Percentiles rank a stretch among this genome's conserved stretches.
phyloP scores from a whole-genome alignment of 805 yeast species.

The Cyberlindnera sargentensis region DNA sequence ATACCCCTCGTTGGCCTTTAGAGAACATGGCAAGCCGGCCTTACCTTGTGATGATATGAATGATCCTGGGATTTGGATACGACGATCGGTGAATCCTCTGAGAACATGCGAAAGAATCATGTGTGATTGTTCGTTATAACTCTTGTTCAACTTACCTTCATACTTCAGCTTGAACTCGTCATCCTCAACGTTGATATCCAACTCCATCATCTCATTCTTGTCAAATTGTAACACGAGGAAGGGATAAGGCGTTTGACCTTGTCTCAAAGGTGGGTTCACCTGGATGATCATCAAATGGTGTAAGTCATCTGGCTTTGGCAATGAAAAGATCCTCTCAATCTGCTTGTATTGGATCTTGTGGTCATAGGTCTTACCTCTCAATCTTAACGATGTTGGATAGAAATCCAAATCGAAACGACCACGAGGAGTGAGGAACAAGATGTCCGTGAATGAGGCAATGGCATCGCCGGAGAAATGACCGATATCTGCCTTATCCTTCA shows the following conservation, averaged over 20 bases:
- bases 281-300: conserved; percentile 85
- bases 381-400: conserved; percentile 78
- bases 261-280: conserved; percentile 94
- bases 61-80: conserved; percentile 78
- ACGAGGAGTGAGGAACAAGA: conserved; percentile 91
- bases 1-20: conserved; percentile 93
- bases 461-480: conserved; percentile 95
- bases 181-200: conserved; percentile 79
- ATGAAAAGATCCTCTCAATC: conserved; percentile 81
- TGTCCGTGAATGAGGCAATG: conserved; percentile 85
- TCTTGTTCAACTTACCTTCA: conserved; percentile 63
- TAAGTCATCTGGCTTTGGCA: conserved; percentile 91
- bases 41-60: conserved; percentile 70
- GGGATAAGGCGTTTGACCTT: conserved; percentile 96
- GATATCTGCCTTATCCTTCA: conserved; percentile 88
- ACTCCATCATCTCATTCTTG: conserved; percentile 85
- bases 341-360: conserved; percentile 89
- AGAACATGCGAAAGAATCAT: conserved; percentile 82
- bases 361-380: conserved; percentile 96
- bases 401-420: conserved; percentile 97
- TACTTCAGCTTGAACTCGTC: conserved; percentile 72
- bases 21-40: conserved; percentile 85
- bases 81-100: conserved; percentile 83
- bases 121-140: conserved; percentile 79
- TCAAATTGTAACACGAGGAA: conserved; percentile 85